phyloP scores from a whole-genome alignment of 768 basidiomycete species.

The Rhodosporidiobolus odoratus region DNA sequence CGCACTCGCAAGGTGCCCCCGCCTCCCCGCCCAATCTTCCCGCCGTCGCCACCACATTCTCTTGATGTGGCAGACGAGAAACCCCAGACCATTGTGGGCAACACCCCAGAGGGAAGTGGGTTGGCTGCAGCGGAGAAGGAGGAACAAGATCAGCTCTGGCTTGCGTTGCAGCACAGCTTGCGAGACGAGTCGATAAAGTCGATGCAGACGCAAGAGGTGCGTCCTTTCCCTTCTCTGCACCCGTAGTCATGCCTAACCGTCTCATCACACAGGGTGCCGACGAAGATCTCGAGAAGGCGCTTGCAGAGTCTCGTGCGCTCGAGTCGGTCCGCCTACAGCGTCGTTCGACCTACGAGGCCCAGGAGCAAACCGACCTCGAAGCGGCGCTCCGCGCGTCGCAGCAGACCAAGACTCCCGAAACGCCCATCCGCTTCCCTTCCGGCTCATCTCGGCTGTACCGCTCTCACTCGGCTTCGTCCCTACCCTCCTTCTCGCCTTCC shows the following conservation, averaged over 20 bases:
- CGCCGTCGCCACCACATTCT: no score
- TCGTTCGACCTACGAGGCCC: background rate
- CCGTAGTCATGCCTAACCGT: background rate
- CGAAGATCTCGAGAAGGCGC: background rate
- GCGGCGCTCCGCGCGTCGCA: conserved; percentile 6
- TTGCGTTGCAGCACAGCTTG: conserved; percentile 6
- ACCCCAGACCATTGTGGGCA: no score
- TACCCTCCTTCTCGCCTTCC: background rate
- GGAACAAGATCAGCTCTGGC: background rate
- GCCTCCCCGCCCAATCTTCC: no score
- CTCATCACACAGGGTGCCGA: background rate
- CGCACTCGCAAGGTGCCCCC: no score
- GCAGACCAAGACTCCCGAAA: background rate
- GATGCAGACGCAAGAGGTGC: background rate
- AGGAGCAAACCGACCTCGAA: conserved; percentile 11
- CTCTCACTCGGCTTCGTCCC: background rate
- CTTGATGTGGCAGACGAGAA: no score
- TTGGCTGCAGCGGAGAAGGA: background rate
- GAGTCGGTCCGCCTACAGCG: background rate
- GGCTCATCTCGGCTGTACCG: background rate
- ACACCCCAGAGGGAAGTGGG: no score
- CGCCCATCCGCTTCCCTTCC: background rate
- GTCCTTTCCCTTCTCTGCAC: background rate
- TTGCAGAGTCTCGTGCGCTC: conserved; percentile 2
- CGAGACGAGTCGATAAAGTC: background rate